Evolutionary conservation across 2,329 filamentous ascomycete species (phyloP), one percentile per base, ranked within the genome.

Genomic region (Colletotrichum sp.): DNA sequence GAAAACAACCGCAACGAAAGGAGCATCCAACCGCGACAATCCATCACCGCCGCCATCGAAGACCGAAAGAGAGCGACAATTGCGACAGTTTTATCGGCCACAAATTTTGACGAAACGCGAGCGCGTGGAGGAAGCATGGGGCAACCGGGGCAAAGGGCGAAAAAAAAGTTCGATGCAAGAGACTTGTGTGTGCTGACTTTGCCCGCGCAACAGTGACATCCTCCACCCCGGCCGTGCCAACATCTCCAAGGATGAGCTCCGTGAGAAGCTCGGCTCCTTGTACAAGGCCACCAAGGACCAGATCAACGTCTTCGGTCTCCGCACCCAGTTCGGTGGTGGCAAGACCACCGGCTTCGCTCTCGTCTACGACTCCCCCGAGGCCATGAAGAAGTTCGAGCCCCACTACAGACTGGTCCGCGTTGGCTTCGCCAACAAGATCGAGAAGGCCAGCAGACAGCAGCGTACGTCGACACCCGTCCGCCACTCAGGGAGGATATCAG

Each of bases 341-440:
- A 99, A 99, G 94, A 98, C 95, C 88, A 98, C 96, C 81, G 97
- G 97, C 84, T 99, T 99, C 87, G 97, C 96, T 82, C 95, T 98
- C 85, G 92, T 99, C 91, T 99, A 99, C 93, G 97, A 99, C 90
- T 98, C 95, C 82, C 91, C 93, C 86, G 97, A 99, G 92, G 95
- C 96, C 84, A 94, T 99, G 94, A 98, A 98, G 95, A 98, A 98
- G 91, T 99, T 98, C 89, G 97, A 99, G 93, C 97, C 97, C 84
- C 94, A 94, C 90, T 98, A 98, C 94, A 94, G 97, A 89, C 93
- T 98, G 83, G 93, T 99, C 88, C 93, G 97, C 83, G 95, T 98
- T 86, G 97, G 96, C 86, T 91, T 95, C 83, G 96, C 95, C 85
- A 92, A 88, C 88, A 98, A 98, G 95, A 92, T 95, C 88, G 97